phyloP scores from a whole-genome alignment of 2,329 filamentous ascomycete species.

The Pestalotiopsis fici region DNA sequence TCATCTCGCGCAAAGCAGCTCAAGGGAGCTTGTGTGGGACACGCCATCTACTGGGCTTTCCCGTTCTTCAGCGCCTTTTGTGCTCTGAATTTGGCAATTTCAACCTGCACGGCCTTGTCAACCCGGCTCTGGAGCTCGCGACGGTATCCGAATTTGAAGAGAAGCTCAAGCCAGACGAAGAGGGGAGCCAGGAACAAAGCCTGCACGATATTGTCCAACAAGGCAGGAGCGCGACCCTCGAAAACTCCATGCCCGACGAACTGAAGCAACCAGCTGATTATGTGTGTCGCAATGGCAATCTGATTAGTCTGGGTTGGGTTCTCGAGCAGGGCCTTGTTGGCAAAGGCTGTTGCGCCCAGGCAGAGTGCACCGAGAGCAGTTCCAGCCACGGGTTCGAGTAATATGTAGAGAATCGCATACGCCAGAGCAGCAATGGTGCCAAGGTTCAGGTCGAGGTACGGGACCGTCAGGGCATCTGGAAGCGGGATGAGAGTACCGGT shows the following conservation, averaged over 20 bases:
- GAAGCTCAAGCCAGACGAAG: constrained; percentile 94
- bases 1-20: background rate
- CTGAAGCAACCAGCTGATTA: constrained; percentile 82
- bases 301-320: constrained; percentile 51
- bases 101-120: constrained; percentile 71
- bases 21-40: background rate
- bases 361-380: constrained; percentile 75
- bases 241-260: constrained; percentile 91
- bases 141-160: constrained; percentile 90
- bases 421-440: constrained; percentile 65
- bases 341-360: constrained; percentile 71
- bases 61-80: constrained; percentile 52
- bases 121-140: constrained; percentile 83
- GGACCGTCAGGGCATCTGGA: constrained; percentile 67
- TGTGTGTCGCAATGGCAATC: constrained; percentile 65
- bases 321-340: constrained; percentile 71
- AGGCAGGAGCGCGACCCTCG: constrained; percentile 83
- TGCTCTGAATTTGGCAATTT: constrained; percentile 74
- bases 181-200: constrained; percentile 91
- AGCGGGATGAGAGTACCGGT: constrained; percentile 63
- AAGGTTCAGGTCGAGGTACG: constrained; percentile 67
- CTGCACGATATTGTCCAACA: constrained; percentile 90
- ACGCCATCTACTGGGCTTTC: constrained; percentile 47
- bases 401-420: constrained; percentile 80
- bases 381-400: constrained; percentile 93